phyloP scores from a whole-genome alignment of 2,329 filamentous ascomycete species.

The Magnaporthiopsis incrustans region DNA sequence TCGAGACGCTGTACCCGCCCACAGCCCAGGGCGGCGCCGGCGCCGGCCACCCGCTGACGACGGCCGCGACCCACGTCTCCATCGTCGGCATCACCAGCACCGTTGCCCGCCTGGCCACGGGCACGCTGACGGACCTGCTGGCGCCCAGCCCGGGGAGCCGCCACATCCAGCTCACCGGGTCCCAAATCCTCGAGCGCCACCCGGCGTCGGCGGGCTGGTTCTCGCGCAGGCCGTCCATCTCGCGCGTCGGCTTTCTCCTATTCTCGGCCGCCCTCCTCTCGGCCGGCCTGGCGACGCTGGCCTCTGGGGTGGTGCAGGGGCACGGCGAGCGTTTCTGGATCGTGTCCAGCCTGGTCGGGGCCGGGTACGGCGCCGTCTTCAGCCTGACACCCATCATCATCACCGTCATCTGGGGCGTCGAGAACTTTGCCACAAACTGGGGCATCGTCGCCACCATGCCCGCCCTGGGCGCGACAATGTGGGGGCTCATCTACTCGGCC shows the following conservation, averaged over 20 bases:
- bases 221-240: slow-evolving; percentile 50
- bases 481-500: slow-evolving; percentile 81
- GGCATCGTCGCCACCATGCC: slow-evolving; percentile 91
- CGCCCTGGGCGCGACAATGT: slow-evolving; percentile 78
- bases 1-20: slow-evolving; percentile 68
- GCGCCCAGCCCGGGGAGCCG: slow-evolving; percentile 59
- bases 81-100: slow-evolving; percentile 89
- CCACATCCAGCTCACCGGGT: slow-evolving; percentile 38
- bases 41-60: slow-evolving; percentile 29
- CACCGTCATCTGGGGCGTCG: slow-evolving; percentile 95
- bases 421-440: slow-evolving; percentile 98
- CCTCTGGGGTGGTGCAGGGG: slow-evolving; percentile 65
- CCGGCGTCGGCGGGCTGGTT: slow-evolving; percentile 16
- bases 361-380: slow-evolving; percentile 90
- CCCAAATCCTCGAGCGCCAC: slow-evolving; percentile 8
- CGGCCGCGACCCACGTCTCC: slow-evolving; percentile 81
- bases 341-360: slow-evolving; percentile 75
- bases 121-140: slow-evolving; percentile 79
- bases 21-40: slow-evolving; percentile 23
- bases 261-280: slow-evolving; percentile 67
- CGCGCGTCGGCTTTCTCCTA: slow-evolving; percentile 73
- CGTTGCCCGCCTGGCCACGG: slow-evolving; percentile 79
- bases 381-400: slow-evolving; percentile 85
- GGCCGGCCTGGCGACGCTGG: slow-evolving; percentile 67
- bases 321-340: slow-evolving; percentile 76